phyloP scores from a whole-genome alignment of 108 stramenopile genomes.

The Bacterosira constricta region DNA sequence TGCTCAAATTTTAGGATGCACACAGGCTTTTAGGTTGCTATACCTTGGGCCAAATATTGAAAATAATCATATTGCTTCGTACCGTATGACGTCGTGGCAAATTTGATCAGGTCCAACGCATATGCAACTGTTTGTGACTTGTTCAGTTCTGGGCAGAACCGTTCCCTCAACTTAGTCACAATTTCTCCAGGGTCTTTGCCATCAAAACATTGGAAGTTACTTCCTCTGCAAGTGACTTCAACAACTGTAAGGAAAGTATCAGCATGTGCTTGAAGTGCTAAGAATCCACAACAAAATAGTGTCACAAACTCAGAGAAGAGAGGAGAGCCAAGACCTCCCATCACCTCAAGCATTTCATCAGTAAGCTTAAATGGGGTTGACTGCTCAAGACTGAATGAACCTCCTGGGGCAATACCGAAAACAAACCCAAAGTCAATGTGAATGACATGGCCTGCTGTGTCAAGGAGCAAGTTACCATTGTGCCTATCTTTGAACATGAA shows the following conservation, averaged over 20 bases:
- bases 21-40: conserved; percentile 80
- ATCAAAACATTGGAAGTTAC: conserved; percentile 94
- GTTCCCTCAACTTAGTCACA: conserved; percentile 73
- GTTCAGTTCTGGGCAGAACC: conserved; percentile 80
- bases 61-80: conserved; percentile 94
- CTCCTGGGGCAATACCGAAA: conserved; percentile 95
- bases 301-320: conserved; percentile 97
- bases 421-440: conserved; percentile 99
- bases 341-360: conserved; percentile 93
- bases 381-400: conserved; percentile 91
- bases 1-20: no score
- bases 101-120: conserved; percentile 88
- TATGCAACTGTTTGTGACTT: conserved; percentile 90
- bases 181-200: conserved; percentile 80
- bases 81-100: conserved; percentile 83
- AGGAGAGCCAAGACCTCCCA: conserved; percentile 89
- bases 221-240: conserved; percentile 87
- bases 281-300: conserved; percentile 93
- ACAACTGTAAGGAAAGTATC: conserved; percentile 88
- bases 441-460: conserved; percentile 95
- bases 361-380: conserved; percentile 99
- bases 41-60: conserved; percentile 92
- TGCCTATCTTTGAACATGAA: conserved; percentile 98
- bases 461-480: conserved; percentile 96
- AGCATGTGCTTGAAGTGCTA: conserved; percentile 92